Base-by-base conservation (phyloP, 164 flowering plant genomes). In the Tetrastigma voinierianum region DNA sequence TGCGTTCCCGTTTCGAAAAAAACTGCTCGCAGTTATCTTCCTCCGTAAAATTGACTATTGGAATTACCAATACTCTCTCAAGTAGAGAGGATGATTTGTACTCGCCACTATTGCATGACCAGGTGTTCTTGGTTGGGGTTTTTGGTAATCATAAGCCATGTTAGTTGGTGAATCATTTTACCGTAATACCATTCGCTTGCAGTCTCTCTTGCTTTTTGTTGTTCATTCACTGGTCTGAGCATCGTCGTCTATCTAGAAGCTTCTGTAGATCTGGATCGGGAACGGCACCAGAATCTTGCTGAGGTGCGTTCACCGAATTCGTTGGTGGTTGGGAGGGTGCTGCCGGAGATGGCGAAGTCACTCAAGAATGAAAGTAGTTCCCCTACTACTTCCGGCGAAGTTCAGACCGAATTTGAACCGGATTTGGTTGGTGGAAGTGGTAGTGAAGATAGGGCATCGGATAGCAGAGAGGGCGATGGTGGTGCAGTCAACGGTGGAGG, bases 351-450 rank as follows among this genome's bases (percentile, higher is more conserved):
- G 84, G 66, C 69, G 52, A 75, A 65, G 49, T 15, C 66, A 24
- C 62, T 69, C 48, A 58, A 51, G 66, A 68, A 48, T 62, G 68
- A 49, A n/a, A 66, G 67, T 55, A 65, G 56, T 46, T 65, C 72
- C 12, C 74, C 75, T 9, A 7, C 72, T 10, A 70, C 57, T 62
- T 77, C 84, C 19, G 72, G 51, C 10, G 81, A 76, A 52, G 73
- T 71, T 59, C 54, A 82, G 57, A 70, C 48, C 46, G 69, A 21
- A 16, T 45, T 61, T 15, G 80, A 77, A 69, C 13, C 17, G 55
- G 78, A 70, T 56, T 62, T 46, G 15, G 61, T 48, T 45, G 69
- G n/a, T 23, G 78, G 53, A 45, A 69, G 51, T 46, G 19, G 74
- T 23, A 15, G 16, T 17, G 52, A 15, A 1, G 64, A 53, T 43